Evolutionary conservation across 2,329 filamentous ascomycete species (phyloP).

Genomic region (Neospermospora avenae): DNA sequence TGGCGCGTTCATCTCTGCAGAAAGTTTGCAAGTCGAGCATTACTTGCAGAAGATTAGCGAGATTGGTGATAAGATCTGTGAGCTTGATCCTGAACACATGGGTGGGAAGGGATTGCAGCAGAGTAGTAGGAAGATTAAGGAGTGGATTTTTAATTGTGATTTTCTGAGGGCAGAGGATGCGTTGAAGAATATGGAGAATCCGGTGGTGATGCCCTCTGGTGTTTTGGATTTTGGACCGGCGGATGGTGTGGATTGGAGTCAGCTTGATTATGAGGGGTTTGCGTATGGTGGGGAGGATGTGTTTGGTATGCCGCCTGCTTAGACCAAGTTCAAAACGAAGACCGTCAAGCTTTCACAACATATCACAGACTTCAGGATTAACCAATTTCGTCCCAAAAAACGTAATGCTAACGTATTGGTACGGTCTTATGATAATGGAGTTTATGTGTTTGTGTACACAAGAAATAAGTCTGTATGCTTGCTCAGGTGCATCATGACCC

Average conservation of each 20-base stretch:
- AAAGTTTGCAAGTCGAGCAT: slow-evolving; percentile 1
- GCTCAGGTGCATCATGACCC: too few relatives aligned
- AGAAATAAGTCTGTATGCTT: too few relatives aligned
- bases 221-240: background rate
- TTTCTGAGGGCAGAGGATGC: background rate
- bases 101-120: background rate
- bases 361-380: too few relatives aligned
- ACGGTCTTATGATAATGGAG: too few relatives aligned
- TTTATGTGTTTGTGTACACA: too few relatives aligned
- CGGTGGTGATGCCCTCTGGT: background rate
- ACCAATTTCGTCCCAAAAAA: too few relatives aligned
- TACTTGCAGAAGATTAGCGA: background rate
- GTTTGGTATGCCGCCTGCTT: background rate
- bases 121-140: background rate
- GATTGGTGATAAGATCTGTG: background rate
- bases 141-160: slow-evolving; percentile 9
- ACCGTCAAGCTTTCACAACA: background rate
- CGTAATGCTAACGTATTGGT: too few relatives aligned
- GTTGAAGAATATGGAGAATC: background rate
- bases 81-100: background rate
- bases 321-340: background rate
- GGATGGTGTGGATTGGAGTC: background rate
- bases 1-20: slow-evolving; percentile 5
- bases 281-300: background rate
- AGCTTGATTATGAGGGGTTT: background rate